A percentile compares a stretch with the other conserved stretches of the same genome.
Conservation (phyloP, 108 stramenopile genomes). For the Hondaea fermentalgiana region DNA sequence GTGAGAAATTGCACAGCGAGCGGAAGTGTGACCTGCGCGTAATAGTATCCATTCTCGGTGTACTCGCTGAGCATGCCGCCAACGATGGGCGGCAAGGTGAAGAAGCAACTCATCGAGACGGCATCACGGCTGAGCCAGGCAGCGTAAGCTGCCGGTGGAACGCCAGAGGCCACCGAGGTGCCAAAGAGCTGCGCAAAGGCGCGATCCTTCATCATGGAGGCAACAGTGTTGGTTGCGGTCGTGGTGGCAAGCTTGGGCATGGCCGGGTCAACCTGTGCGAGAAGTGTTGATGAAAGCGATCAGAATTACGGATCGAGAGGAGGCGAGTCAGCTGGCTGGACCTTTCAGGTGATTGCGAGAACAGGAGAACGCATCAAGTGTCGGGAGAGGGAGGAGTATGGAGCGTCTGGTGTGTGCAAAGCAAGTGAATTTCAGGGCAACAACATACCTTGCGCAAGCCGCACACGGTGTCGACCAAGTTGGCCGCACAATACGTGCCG, state of each 20-base stretch:
- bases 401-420: too few relatives aligned
- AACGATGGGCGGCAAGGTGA: slow-evolving; percentile 22
- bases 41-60: neutral
- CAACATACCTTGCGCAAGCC: neutral
- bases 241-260: slow-evolving; percentile 15
- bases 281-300: too few relatives aligned
- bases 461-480: slow-evolving; percentile 21
- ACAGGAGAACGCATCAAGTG: too few relatives aligned
- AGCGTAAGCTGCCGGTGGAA: neutral
- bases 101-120: slow-evolving; percentile 19
- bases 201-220: slow-evolving; percentile 24
- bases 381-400: too few relatives aligned
- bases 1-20: slow-evolving; percentile 15
- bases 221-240: slow-evolving; percentile 5
- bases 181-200: slow-evolving; percentile 27
- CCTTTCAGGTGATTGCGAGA: too few relatives aligned
- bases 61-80: neutral
- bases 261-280: neutral
- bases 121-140: slow-evolving; percentile 16
- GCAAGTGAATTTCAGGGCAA: neutral
- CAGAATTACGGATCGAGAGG: too few relatives aligned
- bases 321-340: too few relatives aligned
- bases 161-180: neutral
- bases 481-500: slow-evolving; percentile 24
- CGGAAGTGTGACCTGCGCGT: slow-evolving; percentile 3